Percentiles rank a stretch among this genome's conserved stretches.
phyloP scores from a whole-genome alignment of 257 asterid species.

The Lycium barbarum region DNA sequence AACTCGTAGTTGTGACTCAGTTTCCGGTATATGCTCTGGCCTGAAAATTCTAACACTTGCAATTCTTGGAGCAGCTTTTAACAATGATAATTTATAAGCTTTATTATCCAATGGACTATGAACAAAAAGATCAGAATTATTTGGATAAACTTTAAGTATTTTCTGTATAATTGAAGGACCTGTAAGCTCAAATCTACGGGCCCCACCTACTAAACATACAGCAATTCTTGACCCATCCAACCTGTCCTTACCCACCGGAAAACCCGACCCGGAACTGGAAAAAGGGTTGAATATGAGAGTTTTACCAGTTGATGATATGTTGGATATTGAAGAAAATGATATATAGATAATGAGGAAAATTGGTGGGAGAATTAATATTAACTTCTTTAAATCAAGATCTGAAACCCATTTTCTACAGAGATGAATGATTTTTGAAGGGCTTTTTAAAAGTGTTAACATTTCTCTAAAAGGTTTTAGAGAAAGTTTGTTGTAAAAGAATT shows the following conservation, averaged over 20 bases:
- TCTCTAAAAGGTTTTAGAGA: background rate
- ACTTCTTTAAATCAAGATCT: slow-evolving; percentile 11
- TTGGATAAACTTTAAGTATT: slow-evolving; percentile 62
- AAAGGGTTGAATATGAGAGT: background rate
- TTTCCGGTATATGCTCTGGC: slow-evolving; percentile 62
- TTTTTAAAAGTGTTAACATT: background rate
- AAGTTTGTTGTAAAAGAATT: too few species aligned
- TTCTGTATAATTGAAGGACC: slow-evolving; percentile 85
- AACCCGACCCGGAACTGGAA: background rate
- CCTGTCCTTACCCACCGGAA: slow-evolving; percentile 2
- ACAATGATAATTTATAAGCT: slow-evolving; percentile 65
- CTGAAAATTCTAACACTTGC: slow-evolving; percentile 71
- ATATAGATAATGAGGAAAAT: background rate
- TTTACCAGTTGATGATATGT: background rate
- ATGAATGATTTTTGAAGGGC: background rate
- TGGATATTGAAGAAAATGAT: background rate
- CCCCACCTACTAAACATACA: slow-evolving; percentile 97
- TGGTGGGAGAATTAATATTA: background rate
- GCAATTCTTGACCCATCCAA: slow-evolving; percentile 67
- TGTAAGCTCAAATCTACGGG: slow-evolving; percentile 91
- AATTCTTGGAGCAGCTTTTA: slow-evolving; percentile 78
- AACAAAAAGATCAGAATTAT: slow-evolving; percentile 80
- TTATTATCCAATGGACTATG: slow-evolving; percentile 81
- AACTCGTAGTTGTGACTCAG: slow-evolving; percentile 67
- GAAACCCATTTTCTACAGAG: background rate